phyloP scores from a whole-genome alignment of 2,329 filamentous ascomycete genomes.

The Colletotrichum musicola region DNA sequence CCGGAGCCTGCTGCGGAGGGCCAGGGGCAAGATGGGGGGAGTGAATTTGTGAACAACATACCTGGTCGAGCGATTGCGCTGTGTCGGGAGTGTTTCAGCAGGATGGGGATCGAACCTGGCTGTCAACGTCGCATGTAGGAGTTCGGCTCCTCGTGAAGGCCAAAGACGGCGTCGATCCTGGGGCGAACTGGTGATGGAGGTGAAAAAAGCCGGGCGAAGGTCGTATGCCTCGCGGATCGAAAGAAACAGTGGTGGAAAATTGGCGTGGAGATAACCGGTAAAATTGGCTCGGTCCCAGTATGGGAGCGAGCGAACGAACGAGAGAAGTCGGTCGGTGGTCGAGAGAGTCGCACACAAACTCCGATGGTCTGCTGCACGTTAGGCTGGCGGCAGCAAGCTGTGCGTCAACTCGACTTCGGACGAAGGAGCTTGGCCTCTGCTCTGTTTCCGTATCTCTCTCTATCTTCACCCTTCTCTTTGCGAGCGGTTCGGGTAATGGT shows the following conservation, averaged over 20 bases:
- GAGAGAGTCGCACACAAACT: constrained; percentile 36
- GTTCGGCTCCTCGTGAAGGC: constrained; percentile 3
- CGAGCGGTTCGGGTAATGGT: background rate
- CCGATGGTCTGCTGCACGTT: constrained; percentile 45
- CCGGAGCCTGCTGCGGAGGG: background rate
- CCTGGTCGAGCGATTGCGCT: constrained; percentile 22
- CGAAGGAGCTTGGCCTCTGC: constrained; percentile 6
- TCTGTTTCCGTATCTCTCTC: background rate
- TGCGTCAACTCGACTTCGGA: constrained; percentile 17
- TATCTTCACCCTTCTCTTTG: background rate
- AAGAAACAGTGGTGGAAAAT: background rate
- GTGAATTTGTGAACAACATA: constrained; percentile 26
- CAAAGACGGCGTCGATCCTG: constrained; percentile 21
- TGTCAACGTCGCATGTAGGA: constrained; percentile 29
- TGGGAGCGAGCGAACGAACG: background rate
- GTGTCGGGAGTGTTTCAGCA: constrained; percentile 40
- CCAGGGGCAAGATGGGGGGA: constrained; percentile 5
- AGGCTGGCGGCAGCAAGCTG: constrained; percentile 44
- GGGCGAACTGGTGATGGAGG: constrained; percentile 9
- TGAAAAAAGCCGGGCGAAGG: constrained; percentile 9
- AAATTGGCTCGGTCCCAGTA: background rate
- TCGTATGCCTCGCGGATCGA: background rate
- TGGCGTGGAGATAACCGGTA: background rate
- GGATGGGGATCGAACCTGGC: constrained; percentile 10
- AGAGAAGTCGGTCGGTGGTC: constrained; percentile 8